Evolutionary conservation across 1,139 yeast genomes (phyloP).

Genomic region (Pneumocystis carinii): DNA sequence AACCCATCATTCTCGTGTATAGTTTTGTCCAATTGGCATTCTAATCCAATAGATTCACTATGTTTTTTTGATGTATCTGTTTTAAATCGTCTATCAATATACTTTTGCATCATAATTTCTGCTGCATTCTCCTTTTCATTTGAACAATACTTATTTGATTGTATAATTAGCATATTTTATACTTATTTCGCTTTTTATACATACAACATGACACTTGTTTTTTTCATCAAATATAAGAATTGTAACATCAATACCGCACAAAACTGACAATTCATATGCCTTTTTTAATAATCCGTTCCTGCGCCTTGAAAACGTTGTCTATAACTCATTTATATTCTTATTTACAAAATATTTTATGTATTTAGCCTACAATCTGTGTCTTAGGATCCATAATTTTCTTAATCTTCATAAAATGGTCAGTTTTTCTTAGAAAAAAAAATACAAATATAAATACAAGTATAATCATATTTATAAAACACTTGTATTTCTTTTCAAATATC

Average conservation of each 20-base stretch:
- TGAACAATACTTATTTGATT: neutral
- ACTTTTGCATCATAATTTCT: slow-evolving; percentile 6
- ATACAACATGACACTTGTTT: slow-evolving; percentile 12
- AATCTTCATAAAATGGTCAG: slow-evolving; percentile 1
- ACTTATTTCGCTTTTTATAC: neutral
- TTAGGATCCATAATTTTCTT: slow-evolving; percentile 9
- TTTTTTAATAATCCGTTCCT: slow-evolving; percentile 13
- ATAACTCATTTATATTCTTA: neutral
- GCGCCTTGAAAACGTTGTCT: slow-evolving; percentile 13
- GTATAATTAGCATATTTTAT: neutral
- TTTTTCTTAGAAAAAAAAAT: too few relatives aligned
- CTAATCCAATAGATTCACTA: too few relatives aligned
- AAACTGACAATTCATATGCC: slow-evolving; percentile 13
- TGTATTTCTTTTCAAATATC: neutral
- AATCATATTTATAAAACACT: too few relatives aligned
- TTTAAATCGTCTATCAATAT: slow-evolving; percentile 9
- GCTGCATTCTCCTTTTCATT: neutral
- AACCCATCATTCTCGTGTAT: too few relatives aligned
- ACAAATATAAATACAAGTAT: too few relatives aligned
- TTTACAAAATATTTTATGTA: neutral
- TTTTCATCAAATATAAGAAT: slow-evolving; percentile 13
- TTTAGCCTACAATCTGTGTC: slow-evolving; percentile 6
- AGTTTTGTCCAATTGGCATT: too few relatives aligned
- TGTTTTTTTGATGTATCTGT: slow-evolving; percentile 7
- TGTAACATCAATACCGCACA: slow-evolving; percentile 12